Conservation (phyloP, 2,329 filamentous ascomycete species). For the Akanthomyces lecanii region DNA sequence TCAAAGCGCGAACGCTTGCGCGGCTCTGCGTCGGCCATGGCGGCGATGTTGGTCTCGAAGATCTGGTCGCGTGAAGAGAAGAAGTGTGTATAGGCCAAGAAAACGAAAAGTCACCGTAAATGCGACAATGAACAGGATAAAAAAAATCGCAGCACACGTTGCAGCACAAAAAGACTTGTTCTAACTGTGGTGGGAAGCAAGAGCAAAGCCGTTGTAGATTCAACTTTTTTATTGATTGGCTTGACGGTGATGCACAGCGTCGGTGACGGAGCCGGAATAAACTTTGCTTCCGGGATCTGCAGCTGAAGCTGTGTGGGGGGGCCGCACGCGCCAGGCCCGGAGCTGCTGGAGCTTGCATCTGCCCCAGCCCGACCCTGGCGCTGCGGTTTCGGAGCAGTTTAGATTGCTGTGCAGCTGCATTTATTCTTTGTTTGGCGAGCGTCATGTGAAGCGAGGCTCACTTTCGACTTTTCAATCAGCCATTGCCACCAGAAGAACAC, state of each 20-base stretch:
- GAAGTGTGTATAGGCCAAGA: background rate
- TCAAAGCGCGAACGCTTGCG: slow-evolving; percentile 91
- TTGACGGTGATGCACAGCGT: background rate
- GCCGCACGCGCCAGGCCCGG: background rate
- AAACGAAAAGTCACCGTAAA: background rate
- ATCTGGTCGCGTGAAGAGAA: background rate
- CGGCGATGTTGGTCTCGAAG: background rate
- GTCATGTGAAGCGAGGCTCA: too few relatives aligned
- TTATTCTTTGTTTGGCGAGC: background rate
- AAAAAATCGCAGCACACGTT: background rate
- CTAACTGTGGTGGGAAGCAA: background rate
- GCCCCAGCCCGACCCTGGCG: slow-evolving; percentile 4
- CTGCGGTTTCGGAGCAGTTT: slow-evolving; percentile 12
- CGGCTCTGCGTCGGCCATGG: slow-evolving; percentile 67
- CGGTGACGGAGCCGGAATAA: slow-evolving; percentile 11
- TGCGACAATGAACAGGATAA: too few relatives aligned
- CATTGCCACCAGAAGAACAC: too few relatives aligned
- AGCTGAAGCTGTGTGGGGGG: background rate
- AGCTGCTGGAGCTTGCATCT: background rate
- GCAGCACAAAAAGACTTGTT: background rate
- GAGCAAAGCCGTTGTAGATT: background rate
- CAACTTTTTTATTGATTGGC: background rate
- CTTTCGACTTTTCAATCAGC: too few relatives aligned
- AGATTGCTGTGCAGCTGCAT: background rate
- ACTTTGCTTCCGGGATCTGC: background rate